Base-by-base conservation (phyloP, 306 rosid species). In the Castanospermum australe region DNA sequence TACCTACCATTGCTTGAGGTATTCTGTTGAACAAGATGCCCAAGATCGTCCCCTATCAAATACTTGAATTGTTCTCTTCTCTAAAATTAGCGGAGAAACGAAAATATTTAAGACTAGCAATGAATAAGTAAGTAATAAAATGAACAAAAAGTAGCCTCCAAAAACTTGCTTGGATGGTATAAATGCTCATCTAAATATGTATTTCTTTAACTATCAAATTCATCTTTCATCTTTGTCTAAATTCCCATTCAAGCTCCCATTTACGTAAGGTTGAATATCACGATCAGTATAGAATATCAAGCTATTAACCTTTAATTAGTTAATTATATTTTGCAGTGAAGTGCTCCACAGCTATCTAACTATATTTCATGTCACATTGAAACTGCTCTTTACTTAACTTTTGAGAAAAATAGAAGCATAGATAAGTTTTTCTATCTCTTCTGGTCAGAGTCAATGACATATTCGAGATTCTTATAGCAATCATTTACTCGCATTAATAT, bases 181-280 rank as follows among this genome's bases (percentile, higher is more conserved):
- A n/a, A n/a, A n/a, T n/a, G n/a, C n/a, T n/a, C n/a, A n/a, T n/a
- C n/a, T n/a, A n/a, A n/a, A n/a, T n/a, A n/a, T n/a, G n/a, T n/a
- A n/a, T n/a, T n/a, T 36, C 52, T 54, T 71, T 72, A 72, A 66
- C 36, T n/a, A 22, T 65, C 52, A 39, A 65, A 24, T 67, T 36
- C 73, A 67, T 25, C 56, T 42, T 67, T 36, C 73, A 67, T 25
- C 56, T 42, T 22, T 24, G 56, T 38, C 13, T 35, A 8, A 44
- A 55, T 67, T 44, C 50, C n/a, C n/a, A 14, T 3, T 45, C 48
- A 36, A 67, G 24, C 5, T 21, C 22, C 39, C 22, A 22, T 67
- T 42, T 10, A 39, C 51, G 8, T 36, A 9, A 9, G 24, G 59
- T 50, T 50, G 15, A 68, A 42, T 44, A 48, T 69, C n/a, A n/a